phyloP scores from a whole-genome alignment of 352 stramenopile genomes.

The Globisporangium echinulatum region DNA sequence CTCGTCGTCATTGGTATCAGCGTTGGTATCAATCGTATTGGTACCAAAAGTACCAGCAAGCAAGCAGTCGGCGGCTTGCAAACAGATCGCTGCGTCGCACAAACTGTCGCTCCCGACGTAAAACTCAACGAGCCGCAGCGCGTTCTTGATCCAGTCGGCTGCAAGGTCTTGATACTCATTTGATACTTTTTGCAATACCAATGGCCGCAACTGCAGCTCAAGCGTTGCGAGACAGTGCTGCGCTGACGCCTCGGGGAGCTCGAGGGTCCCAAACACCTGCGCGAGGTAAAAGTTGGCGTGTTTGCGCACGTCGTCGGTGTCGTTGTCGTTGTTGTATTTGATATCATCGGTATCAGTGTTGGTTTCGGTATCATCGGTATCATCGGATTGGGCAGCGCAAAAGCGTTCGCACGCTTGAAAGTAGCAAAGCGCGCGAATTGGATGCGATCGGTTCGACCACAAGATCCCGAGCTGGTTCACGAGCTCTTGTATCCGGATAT shows the following conservation, averaged over 20 bases:
- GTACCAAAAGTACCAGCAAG: constrained; percentile 6
- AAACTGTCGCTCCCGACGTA: constrained; percentile 42
- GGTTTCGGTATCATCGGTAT: neutral
- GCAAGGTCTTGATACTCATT: neutral
- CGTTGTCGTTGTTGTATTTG: neutral
- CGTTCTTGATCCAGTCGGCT: constrained; percentile 42
- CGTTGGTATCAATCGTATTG: neutral
- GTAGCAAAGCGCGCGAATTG: constrained; percentile 46
- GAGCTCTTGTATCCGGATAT: constrained; percentile 16
- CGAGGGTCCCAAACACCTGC: constrained; percentile 54
- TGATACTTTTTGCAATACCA: neutral
- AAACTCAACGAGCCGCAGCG: constrained; percentile 48
- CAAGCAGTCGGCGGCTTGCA: constrained; percentile 41
- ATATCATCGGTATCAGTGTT: constrained; percentile 1
- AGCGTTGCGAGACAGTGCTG: constrained; percentile 60
- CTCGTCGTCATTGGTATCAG: constrained; percentile 13
- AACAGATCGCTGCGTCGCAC: constrained; percentile 37
- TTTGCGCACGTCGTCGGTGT: constrained; percentile 19
- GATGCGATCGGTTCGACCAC: constrained; percentile 50
- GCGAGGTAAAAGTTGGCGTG: constrained; percentile 69
- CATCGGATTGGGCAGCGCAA: constrained; percentile 3
- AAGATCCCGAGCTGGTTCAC: constrained; percentile 65
- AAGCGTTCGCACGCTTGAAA: constrained; percentile 31
- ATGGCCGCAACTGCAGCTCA: constrained; percentile 40
- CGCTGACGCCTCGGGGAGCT: constrained; percentile 42